Evolutionary conservation across 2,329 filamentous ascomycete genomes (phyloP), one percentile per base, ranked within the genome.

Genomic region (Fragosphaeria purpurea): DNA sequence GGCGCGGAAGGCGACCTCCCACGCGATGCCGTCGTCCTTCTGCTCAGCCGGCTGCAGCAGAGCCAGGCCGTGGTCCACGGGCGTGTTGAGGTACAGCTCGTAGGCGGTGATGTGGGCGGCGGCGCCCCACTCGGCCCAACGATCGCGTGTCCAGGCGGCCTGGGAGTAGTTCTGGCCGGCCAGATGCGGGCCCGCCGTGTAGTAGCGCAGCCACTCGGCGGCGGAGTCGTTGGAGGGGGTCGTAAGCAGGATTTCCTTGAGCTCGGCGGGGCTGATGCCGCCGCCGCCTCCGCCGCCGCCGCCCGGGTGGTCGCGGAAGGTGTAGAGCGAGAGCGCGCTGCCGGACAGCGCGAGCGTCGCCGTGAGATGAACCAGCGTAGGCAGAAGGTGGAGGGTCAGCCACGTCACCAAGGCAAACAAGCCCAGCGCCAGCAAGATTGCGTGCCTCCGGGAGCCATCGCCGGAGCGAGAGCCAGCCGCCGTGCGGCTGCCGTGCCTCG

Each of bases 31-130:
- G 8, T 13, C 37, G 5, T 8, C 44, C 2, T 5, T 37, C 30
- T n/a, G 30, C 1, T 12, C 63, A 32, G 63, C 56, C 57, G 73
- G 77, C 60, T 79, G 71, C 47, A 88, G 68, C 34, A 90, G 66
- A 9, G 82, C 82, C 51, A 91, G 68, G 32, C 83, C 75, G 60
- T 88, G 84, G 48, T 81, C 82, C 7, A 82, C 66, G 5, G 86
- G 87, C 57, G 88, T 88, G 65, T 90, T 91, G 61, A 90, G 71
- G 58, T 87, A 90, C 38, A 83, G 76, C 53, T 90, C 84, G 61
- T 91, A 93, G 3, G 83, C 68, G 5, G 79, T 76, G 50, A 91
- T 81, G 11, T 72, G 67, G 2, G 80, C 73, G 52, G 79, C 61
- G 52, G 90, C 68, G 7, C 86, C 85, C 70, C 85, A 86, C 59